Conservation (phyloP, 768 basidiomycete genomes). For the Agrocybe praecox region DNA sequence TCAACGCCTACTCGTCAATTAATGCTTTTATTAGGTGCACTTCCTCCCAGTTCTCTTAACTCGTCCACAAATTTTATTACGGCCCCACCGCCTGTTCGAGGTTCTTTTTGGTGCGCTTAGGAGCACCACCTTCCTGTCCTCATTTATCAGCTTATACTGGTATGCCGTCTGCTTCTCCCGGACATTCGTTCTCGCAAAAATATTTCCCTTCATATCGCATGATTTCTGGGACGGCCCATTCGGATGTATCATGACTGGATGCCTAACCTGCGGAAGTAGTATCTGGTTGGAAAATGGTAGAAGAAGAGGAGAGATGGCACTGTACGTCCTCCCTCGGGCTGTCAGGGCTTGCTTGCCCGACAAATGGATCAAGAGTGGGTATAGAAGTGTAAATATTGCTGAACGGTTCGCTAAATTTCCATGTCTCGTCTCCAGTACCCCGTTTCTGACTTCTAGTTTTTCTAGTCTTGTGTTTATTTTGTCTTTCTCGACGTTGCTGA, state of each 20-base stretch:
- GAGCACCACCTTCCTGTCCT: slow-evolving; percentile 72
- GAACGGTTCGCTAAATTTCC: slow-evolving; percentile 53
- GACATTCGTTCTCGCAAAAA: slow-evolving; percentile 61
- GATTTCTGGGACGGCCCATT: slow-evolving; percentile 81
- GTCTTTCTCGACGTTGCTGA: slow-evolving; percentile 67
- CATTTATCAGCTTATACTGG: slow-evolving; percentile 75
- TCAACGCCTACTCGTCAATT: not conserved
- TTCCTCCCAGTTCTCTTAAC: slow-evolving; percentile 67
- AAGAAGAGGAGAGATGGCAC: slow-evolving; percentile 75
- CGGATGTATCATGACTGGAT: slow-evolving; percentile 68
- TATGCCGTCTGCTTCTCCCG: slow-evolving; percentile 69
- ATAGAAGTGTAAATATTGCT: slow-evolving; percentile 35
- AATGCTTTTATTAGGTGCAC: slow-evolving; percentile 52
- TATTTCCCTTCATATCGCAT: slow-evolving; percentile 70
- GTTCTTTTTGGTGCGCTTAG: slow-evolving; percentile 55
- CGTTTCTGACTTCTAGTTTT: not conserved
- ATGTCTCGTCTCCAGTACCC: not conserved
- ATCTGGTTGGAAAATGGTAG: slow-evolving; percentile 78
- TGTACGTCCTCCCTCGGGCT: slow-evolving; percentile 78
- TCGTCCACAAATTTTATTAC: slow-evolving; percentile 54
- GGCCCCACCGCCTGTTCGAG: slow-evolving; percentile 39
- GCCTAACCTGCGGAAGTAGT: slow-evolving; percentile 70
- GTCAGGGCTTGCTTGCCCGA: slow-evolving; percentile 64
- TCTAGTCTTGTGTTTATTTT: slow-evolving; percentile 59
- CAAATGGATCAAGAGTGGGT: slow-evolving; percentile 49